These are phyloP conservation scores for Hippophae tibetana DNA, from an alignment of 306 rosid genomes.

Conservation along the genomic window DNA sequence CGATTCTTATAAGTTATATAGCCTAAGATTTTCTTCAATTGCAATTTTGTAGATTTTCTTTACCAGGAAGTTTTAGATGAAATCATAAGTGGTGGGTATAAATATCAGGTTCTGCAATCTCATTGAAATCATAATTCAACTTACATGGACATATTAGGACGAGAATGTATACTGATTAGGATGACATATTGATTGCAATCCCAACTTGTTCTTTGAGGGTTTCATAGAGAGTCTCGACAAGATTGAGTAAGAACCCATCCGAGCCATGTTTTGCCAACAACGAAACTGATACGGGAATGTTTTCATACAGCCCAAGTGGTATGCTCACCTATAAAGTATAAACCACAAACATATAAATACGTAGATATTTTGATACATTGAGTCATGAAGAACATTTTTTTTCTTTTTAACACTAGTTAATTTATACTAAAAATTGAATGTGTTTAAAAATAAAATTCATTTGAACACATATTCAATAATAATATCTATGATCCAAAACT, in stretches of 20 bases:
- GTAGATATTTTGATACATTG: neutral
- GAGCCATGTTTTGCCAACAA: conserved; percentile 67
- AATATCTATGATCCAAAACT: too few relatives aligned
- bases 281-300: conserved; percentile 68
- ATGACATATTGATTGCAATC: conserved; percentile 3
- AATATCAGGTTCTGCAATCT: too few relatives aligned
- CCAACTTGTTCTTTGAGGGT: conserved; percentile 32
- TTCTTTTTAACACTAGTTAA: too few relatives aligned
- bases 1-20: too few relatives aligned
- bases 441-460: too few relatives aligned
- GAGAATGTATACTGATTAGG: neutral
- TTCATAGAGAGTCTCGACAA: conserved; percentile 50
- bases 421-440: too few relatives aligned
- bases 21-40: too few relatives aligned
- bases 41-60: too few relatives aligned
- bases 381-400: too few relatives aligned
- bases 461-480: too few relatives aligned
- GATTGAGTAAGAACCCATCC: conserved; percentile 62
- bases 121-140: neutral
- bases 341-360: neutral
- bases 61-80: too few relatives aligned
- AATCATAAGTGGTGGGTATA: too few relatives aligned
- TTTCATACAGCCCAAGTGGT: conserved; percentile 55
- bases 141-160: conserved; percentile 1
- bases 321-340: conserved; percentile 50